Base-by-base conservation (phyloP, 2,329 filamentous ascomycete genomes). In the Colletotrichum sp. region DNA sequence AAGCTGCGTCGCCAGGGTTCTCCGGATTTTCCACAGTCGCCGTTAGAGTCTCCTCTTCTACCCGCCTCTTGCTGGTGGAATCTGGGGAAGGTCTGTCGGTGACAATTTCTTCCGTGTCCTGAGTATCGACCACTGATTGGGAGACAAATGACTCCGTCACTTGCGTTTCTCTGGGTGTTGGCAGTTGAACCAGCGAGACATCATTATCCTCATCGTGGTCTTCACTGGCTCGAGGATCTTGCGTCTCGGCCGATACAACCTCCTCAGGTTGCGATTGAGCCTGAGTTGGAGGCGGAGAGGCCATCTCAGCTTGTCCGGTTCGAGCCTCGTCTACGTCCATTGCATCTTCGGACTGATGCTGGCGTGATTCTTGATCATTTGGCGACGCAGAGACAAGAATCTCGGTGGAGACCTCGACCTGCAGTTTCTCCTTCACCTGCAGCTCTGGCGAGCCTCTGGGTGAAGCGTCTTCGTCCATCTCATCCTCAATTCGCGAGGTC, bases 241-340 rank as follows among this genome's bases (percentile, higher is more conserved):
- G 69, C 21, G 57, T 48, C 21, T 71, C 48, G 28, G 26, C 66
- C n/a, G 24, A 14, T 55, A 30, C 52, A 13, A 26, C 48, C 10
- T 55, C 66, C 60, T 75, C 74, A 14, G 63, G 64, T 14, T 66
- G 70, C 7, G n/a, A 48, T 21, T 57, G 68, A 7, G 48, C 10
- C 21, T 71, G 63, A 5, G 68, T 70, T 7, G 60, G n/a, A n/a
- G 68, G 69, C 6, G 73, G 65, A 13, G 72, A 61, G 12, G 52
- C 55, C 32, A 55, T 57, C 13, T 75, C 34, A 16, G 28, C 26
- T 18, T 30, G 7, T 21, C 59, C 14, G n/a, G 26, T 28, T 68
- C 43, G 26, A 39, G 67, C 52, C n/a, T 59, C 64, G 7, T 77
- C 72, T 16, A 77, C 48, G 21, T 77, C 75, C 75, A 75, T 72